Evolutionary conservation across 108 stramenopile genomes (phyloP), one percentile per base, ranked within the genome.

Genomic region (Phaeodactylum tricornutum): DNA sequence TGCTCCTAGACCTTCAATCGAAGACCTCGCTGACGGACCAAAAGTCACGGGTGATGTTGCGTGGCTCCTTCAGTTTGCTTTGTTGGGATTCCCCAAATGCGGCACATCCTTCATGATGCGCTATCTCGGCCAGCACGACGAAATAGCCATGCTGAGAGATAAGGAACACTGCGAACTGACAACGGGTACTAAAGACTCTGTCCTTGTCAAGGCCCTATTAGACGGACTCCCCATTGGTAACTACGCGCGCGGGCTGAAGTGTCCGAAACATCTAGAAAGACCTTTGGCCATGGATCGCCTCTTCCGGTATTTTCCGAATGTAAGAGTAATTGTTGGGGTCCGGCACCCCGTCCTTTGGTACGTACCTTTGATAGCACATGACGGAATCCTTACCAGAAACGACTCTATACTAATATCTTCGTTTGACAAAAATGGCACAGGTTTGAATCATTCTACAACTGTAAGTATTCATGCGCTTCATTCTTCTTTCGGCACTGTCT

Each of bases 71-170:
- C 68, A 87, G 37, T 87, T 87, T 64, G 67, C 85, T 4, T 77
- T 87, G 45, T 54, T 87, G 14, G 85, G 75, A 4, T 77, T 77
- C 44, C 75, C 81, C 49, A 87, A 87, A 57, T 65, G 59, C 30
- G 80, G 80, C 4, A 87, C 85, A 7, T 63, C 78, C 3, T 68
- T 70, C 22, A 45, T 80, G 45, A 61, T 69, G 63, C 4, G 43
- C 40, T 68, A 53, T 15, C 45, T 74, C 26, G 31, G 55, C 31
- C 19, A 55, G 8, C 55, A 66, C 12, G 20, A 51, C 11, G 46
- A 59, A 50, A 37, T 50, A 26, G 7, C 31, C 49, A 50, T n/a
- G 24, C 23, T 27, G 19, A 15, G 19, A 5, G 4, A 9, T 5
- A 20, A 41, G 21, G 39, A 41, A 15, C 21, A 11, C 14, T 20